Base-by-base conservation (phyloP, 805 yeast genomes). In the Kuraishia ogatae region DNA sequence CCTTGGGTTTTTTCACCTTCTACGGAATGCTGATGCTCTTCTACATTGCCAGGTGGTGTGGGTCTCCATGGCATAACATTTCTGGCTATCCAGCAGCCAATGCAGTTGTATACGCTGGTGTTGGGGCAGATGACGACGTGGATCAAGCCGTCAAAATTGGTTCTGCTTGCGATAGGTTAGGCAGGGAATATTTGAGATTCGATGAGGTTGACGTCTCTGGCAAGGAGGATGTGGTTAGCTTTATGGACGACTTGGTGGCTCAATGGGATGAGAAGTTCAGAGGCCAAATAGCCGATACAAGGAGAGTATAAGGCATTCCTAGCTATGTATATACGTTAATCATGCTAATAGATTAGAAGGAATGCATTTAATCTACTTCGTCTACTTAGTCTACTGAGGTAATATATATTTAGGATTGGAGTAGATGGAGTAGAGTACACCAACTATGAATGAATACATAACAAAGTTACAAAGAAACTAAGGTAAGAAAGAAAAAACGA, bases 11-110 rank as follows among this genome's bases (percentile, higher is more conserved):
- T 3, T 75, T 92, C 67, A 85, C 96, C 1, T 89, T 82, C 65
- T 83, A 87, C 60, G 96, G 96, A 13, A 94, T 94, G 98, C 64
- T 90, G 56, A 59, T 84, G 50, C 74, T 92, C 66, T 94, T 94
- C 65, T 91, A 90, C 68, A 48, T 91, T 7, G 96, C 97, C 10
- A 79, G 98, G 60, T 74, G 78, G 60, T 65, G 83, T 28, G 99
- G 99, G 1, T 86, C 96, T 4, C 86, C 87, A 17, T 87, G 93
- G 84, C 97, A 93, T 67, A 89, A 87, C 62, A 87, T 94, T 49
- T 79, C 85, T 29, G 97, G 98, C 1, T 89, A 91, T 69, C 83
- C 76, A 13, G 97, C 96, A 15, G 96, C 98, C 8, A 87, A 87
- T 65, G 89, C 98, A 1, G 89, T 94, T 0, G 76, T 89, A 1